These are phyloP conservation scores for Dryadomyces quercus-mongolicae DNA, from an alignment of 2,329 filamentous ascomycete species.

Conservation along the genomic window DNA sequence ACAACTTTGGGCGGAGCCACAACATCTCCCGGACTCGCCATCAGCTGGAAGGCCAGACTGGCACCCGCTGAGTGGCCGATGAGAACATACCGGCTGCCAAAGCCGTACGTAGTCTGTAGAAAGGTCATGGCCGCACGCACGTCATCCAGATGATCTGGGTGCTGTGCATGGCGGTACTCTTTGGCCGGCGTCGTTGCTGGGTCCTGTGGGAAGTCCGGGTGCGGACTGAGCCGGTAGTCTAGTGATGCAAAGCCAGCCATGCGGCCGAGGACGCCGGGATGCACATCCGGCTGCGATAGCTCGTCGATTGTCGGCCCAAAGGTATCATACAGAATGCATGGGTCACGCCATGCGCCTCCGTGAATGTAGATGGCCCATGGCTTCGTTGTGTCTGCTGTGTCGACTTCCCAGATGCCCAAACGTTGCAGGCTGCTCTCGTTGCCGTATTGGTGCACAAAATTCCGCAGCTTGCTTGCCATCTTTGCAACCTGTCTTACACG, in stretches of 20 bases:
- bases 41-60: background rate
- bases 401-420: conserved; percentile 1
- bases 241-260: background rate
- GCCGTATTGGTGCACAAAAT: background rate
- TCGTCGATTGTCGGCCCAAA: background rate
- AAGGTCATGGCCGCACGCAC: background rate
- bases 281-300: background rate
- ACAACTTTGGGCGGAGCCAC: background rate
- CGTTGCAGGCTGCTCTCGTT: background rate
- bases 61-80: background rate
- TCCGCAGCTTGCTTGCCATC: background rate
- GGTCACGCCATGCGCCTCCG: conserved; percentile 1
- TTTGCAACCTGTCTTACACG: background rate
- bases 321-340: background rate
- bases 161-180: background rate
- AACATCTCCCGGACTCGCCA: background rate
- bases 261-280: background rate
- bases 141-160: conserved; percentile 1
- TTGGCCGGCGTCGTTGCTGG: background rate
- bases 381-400: background rate
- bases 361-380: conserved; percentile 3
- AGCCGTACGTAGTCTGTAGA: background rate
- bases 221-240: background rate
- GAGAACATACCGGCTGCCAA: background rate
- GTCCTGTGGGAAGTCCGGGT: background rate